Evolutionary conservation across 75 land plant species (phyloP), one percentile per base, ranked within the genome.

Genomic region (Cupressus sempervirens): DNA sequence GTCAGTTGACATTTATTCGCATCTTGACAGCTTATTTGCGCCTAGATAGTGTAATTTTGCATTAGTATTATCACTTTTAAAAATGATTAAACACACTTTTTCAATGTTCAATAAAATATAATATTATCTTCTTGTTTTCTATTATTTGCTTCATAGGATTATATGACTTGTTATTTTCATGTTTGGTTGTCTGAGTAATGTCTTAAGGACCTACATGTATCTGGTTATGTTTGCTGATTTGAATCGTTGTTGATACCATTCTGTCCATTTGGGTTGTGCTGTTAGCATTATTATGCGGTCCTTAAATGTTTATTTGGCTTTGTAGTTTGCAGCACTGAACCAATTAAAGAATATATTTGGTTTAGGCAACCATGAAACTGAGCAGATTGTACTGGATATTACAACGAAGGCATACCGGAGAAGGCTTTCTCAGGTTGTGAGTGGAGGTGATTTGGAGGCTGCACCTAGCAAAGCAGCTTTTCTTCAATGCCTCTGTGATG

Each of bases 381-480:
- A 98, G 82, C 89, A 87, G 30, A 92, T 98, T 23, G 82, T 88
- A 83, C 88, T 92, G 45, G 99, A 98, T 62, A 88, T 98, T 53
- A 94, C 94, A 13, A 89, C 95, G 43, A 96, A 92, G 87, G 93
- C 88, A 10, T 98, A 98, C 83, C 89, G 94, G 53, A 98, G 88
- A 53, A 90, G 92, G 62, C 92, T 98, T 81, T 84, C 93, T 77
- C 91, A 90, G 81, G 93, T 93, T 84, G 93, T 97, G 41, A 85
- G 88, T 86, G 84, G 89, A 83, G 97, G 96, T 80, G 97, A 93
- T 73, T 87, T 98, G 40, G 95, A 89, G 20, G 90, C 92, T 16
- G 97, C 99, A 50, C 84, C 96, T 50, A 98, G 99, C 88, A 98
- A 98, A 85, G 99, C 99, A 70, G 89, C 93, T 26, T 96, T 89